Evolutionary conservation across 108 stramenopile genomes (phyloP).

Genomic region (Nitzschia sp.): DNA sequence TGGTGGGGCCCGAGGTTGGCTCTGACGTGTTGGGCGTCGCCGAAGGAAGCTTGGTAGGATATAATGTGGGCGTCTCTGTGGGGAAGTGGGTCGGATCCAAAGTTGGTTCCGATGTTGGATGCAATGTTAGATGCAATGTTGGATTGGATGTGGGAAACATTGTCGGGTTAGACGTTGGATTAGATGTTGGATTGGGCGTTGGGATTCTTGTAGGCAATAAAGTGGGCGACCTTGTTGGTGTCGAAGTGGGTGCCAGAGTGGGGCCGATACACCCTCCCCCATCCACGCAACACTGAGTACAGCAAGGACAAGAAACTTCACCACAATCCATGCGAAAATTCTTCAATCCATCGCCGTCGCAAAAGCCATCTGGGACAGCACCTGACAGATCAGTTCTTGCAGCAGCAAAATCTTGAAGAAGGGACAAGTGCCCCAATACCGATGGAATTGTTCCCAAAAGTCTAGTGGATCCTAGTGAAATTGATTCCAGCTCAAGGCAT

Average conservation of each 20-base stretch:
- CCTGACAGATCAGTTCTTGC: conserved; percentile 5
- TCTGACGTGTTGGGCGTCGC: no score
- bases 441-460: conserved; percentile 11
- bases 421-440: neutral
- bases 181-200: neutral
- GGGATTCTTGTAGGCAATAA: neutral
- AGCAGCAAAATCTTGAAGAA: neutral
- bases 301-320: neutral
- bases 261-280: conserved; percentile 13
- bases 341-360: neutral
- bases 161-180: no score
- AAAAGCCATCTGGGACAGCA: conserved; percentile 8
- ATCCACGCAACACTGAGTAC: neutral
- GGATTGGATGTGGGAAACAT: no score
- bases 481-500: neutral
- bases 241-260: neutral
- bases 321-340: neutral
- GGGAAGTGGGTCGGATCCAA: no score
- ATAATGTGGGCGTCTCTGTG: no score
- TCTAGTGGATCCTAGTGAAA: conserved; percentile 12
- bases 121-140: no score
- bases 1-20: neutral
- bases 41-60: no score
- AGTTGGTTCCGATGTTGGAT: no score
- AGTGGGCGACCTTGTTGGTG: conserved; percentile 4